These are phyloP conservation scores for Phaseolus coccineus DNA, from an alignment of 331 rosid genomes.

Conservation along the genomic window DNA sequence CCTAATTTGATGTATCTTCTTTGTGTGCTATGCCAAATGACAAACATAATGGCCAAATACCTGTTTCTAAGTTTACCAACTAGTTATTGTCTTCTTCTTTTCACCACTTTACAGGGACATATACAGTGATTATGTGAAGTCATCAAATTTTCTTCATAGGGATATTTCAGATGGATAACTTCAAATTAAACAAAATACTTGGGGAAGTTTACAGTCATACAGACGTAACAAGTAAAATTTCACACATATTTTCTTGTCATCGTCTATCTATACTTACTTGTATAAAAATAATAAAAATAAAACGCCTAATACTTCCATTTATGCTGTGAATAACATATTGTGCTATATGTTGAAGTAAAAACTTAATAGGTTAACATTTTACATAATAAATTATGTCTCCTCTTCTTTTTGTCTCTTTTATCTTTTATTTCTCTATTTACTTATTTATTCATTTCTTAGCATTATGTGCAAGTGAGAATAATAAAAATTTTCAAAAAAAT, in stretches of 20 bases:
- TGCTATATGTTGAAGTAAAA: no score
- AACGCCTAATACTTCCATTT: no score
- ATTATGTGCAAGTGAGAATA: no score
- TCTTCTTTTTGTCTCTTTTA: no score
- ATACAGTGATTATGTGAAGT: slow-evolving; percentile 12
- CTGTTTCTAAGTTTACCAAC: slow-evolving; percentile 40
- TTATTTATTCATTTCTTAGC: no score
- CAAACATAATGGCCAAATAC: slow-evolving; percentile 48
- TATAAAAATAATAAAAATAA: no score
- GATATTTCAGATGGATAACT: slow-evolving; percentile 4
- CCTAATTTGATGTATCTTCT: slow-evolving; percentile 47
- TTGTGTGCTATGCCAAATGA: slow-evolving; percentile 50
- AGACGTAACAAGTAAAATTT: background rate
- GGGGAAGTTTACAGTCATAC: background rate
- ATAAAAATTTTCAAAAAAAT: no score
- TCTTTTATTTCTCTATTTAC: no score
- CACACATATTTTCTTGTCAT: background rate
- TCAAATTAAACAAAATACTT: background rate
- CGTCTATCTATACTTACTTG: no score
- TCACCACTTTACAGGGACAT: background rate
- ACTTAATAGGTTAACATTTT: no score
- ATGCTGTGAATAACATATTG: no score
- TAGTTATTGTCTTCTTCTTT: slow-evolving; percentile 52
- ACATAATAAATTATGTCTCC: no score
- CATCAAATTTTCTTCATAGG: background rate